A percentile compares a stretch with the other conserved stretches of the same genome.
Evolutionary conservation across 1,284 basidiomycete genomes (phyloP).

Genomic region (Pascua sp.): DNA sequence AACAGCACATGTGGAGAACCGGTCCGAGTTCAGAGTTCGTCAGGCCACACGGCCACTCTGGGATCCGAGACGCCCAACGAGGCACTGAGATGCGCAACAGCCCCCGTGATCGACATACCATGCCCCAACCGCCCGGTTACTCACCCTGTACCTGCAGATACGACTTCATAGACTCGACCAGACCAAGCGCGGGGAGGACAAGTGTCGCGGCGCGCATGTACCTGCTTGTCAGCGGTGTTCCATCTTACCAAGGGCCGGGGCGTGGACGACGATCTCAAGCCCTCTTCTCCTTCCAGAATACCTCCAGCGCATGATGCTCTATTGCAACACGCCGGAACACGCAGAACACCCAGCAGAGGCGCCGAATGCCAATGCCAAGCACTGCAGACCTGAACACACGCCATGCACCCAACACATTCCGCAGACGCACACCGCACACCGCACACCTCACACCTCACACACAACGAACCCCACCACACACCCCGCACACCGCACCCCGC

Average conservation of each 20-base stretch:
- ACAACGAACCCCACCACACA: background rate
- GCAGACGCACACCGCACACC: no score
- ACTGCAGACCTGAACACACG: no score
- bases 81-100: no score
- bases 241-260: no score
- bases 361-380: no score
- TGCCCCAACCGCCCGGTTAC: background rate
- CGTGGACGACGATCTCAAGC: no score
- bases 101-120: background rate
- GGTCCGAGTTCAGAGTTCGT: background rate
- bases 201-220: conserved; percentile 15
- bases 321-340: background rate
- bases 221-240: conserved; percentile 1
- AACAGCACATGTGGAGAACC: background rate
- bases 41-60: no score
- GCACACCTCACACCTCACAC: background rate
- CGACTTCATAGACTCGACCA: conserved; percentile 29
- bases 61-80: no score
- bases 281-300: no score
- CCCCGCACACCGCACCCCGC: background rate
- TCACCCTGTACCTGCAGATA: conserved; percentile 30
- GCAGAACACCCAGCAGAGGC: no score
- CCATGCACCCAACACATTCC: no score
- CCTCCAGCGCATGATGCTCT: no score
- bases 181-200: conserved; percentile 20